Evolutionary conservation across 225 moss, liverwort and hornwort genomes (phyloP), one percentile per base, ranked within the genome.

Genomic region (Pleurozium schreberi): DNA sequence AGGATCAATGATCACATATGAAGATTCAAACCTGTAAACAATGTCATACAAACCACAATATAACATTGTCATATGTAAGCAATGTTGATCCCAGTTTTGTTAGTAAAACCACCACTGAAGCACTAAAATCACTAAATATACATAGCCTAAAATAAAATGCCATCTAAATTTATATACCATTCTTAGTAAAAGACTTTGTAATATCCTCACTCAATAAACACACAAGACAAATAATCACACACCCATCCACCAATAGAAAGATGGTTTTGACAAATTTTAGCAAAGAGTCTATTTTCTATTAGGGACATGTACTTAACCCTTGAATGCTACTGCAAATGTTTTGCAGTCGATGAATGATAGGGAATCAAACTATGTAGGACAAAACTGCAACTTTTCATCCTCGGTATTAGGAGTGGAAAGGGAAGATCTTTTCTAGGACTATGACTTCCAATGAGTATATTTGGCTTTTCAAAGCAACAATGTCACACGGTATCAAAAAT

Each of bases 111-210:
- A 53, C 2, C 3, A 53, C n/a, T n/a, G n/a, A n/a, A 77, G 23
- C 1, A 53, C 53, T 77, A 36, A 53, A 34, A 36, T 23, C 14
- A 77, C 9, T 22, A 52, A 14, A 34, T 23, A 53, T 12, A 33
- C 5, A 11, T 9, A 23, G 14, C 3, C 53, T 36, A 53, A 77
- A 36, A 23, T 52, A n/a, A n/a, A n/a, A n/a, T n/a, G n/a, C n/a
- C 12, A 34, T 12, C 14, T 52, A 52, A 34, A 77, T 53, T 52
- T 22, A 22, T 9, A 53, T 22, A 53, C 38, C 21, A 12, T 36
- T 7, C 1, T 8, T 14, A 34, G 22, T 22, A 13, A 8, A 50
- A 34, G 8, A 36, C 21, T 76, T 34, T 0, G 0, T 0, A 34
- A 36, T 8, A 38, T 53, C 9, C 1, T 53, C 2, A 23, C 1